A percentile compares a stretch with the other conserved stretches of the same genome.
phyloP scores from a whole-genome alignment of 148 eudicot genomes.

The Dianthus caryophyllus region DNA sequence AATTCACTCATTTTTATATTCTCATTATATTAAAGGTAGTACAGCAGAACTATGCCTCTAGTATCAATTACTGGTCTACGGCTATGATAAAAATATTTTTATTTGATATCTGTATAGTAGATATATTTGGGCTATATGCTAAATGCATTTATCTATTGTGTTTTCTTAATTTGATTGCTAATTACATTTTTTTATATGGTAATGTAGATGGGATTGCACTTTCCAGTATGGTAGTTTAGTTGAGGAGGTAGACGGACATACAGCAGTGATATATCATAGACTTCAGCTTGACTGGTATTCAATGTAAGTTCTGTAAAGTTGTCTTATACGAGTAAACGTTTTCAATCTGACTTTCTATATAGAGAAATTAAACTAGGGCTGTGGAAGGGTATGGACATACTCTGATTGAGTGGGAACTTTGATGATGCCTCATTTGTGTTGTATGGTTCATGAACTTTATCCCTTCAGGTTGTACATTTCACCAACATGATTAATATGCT shows the following conservation, averaged over 20 bases:
- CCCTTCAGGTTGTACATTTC: not conserved
- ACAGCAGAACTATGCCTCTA: not conserved
- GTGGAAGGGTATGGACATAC: not conserved
- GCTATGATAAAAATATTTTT: too few relatives aligned
- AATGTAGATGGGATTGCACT: constrained; percentile 92
- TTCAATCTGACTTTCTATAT: not conserved
- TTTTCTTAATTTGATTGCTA: constrained; percentile 1
- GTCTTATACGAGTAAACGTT: constrained; percentile 1
- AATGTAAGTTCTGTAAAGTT: constrained; percentile 44
- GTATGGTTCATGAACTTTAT: not conserved
- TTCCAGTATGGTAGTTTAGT: constrained; percentile 95
- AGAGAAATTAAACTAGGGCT: not conserved
- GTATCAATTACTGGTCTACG: not conserved
- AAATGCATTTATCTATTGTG: not conserved
- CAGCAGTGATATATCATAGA: constrained; percentile 88
- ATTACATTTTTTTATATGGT: constrained; percentile 11
- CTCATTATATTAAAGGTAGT: not conserved
- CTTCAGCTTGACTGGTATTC: constrained; percentile 97
- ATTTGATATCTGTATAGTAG: constrained; percentile 1
- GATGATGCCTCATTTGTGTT: not conserved
- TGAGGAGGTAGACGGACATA: constrained; percentile 99
- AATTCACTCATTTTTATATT: too few relatives aligned
- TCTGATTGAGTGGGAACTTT: not conserved
- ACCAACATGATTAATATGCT: not conserved
- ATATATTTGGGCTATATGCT: constrained; percentile 1